Conservation (phyloP, 176 grass and related monocot genomes). For the Cenchrus purpureus region DNA sequence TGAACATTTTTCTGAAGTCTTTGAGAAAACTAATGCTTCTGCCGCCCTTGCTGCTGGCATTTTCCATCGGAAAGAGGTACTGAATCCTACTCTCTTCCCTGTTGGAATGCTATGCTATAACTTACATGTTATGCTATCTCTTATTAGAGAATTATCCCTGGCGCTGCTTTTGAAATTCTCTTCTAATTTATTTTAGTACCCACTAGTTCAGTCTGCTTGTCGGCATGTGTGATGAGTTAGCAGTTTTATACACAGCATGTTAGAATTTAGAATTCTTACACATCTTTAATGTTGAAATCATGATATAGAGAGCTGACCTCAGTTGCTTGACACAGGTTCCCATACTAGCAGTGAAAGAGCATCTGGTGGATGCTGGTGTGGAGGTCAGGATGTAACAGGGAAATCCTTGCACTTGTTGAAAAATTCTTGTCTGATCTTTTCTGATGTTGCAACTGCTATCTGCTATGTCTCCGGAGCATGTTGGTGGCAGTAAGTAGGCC, state of each 20-base stretch:
- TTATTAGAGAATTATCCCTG: conserved; percentile 1
- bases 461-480: conserved; percentile 15
- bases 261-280: conserved; percentile 14
- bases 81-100: conserved; percentile 9
- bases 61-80: conserved; percentile 97
- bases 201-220: conserved; percentile 22
- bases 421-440: neutral
- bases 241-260: neutral
- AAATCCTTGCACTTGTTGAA: conserved; percentile 11
- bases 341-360: conserved; percentile 80
- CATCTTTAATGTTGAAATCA: neutral
- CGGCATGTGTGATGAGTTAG: neutral
- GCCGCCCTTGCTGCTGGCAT: conserved; percentile 95
- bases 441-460: conserved; percentile 21
- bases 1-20: conserved; percentile 85
- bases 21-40: conserved; percentile 89
- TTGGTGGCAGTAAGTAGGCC: conserved; percentile 9
- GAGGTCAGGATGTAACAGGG: conserved; percentile 66
- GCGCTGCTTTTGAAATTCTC: neutral
- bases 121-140: neutral
- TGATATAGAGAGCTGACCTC: neutral
- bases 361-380: conserved; percentile 73
- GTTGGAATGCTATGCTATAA: conserved; percentile 4
- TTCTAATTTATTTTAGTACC: neutral
- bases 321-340: conserved; percentile 59